phyloP scores from a whole-genome alignment of 140 eudicot genomes.

The Flaveria floridana region DNA sequence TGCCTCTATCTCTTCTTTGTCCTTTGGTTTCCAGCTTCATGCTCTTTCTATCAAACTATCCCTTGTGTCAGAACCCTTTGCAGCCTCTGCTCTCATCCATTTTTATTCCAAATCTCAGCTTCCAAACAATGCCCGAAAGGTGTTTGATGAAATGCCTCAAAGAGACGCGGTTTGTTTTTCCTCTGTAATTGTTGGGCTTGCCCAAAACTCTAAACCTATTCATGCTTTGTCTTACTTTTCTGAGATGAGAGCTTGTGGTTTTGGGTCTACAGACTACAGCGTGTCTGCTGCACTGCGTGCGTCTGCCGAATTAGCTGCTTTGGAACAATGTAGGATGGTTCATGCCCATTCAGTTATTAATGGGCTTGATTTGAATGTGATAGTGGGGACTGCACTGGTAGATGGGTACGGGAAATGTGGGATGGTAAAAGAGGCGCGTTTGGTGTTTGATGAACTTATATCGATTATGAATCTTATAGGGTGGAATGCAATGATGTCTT shows the following conservation, averaged over 20 bases:
- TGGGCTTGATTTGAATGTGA: conserved; percentile 50
- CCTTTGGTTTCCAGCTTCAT: conserved; percentile 63
- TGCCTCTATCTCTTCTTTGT: conserved; percentile 38
- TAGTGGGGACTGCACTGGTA: conserved; percentile 65
- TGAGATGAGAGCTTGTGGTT: conserved; percentile 53
- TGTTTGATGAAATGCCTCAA: conserved; percentile 67
- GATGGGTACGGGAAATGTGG: conserved; percentile 88
- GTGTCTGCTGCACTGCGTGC: conserved; percentile 71
- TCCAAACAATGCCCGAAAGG: conserved; percentile 45
- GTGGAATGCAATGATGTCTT: conserved; percentile 83
- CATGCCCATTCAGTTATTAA: conserved; percentile 60
- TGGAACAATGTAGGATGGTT: conserved; percentile 67
- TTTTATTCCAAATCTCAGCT: conserved; percentile 46
- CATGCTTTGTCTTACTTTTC: conserved; percentile 56
- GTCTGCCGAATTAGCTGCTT: conserved; percentile 51
- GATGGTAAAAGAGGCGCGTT: conserved; percentile 58
- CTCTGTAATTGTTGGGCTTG: conserved; percentile 64
- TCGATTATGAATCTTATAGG: conserved; percentile 47
- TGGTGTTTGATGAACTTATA: conserved; percentile 49
- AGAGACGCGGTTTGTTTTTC: conserved; percentile 64
- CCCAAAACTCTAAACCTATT: conserved; percentile 48
- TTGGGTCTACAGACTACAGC: conserved; percentile 52
- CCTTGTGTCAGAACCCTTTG: conserved; percentile 40
- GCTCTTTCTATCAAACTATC: conserved; percentile 51
- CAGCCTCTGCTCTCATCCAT: conserved; percentile 55